Evolutionary conservation across 2,329 filamentous ascomycete genomes (phyloP), one percentile per base, ranked within the genome.

Genomic region (Penicillium psychrosexuale): DNA sequence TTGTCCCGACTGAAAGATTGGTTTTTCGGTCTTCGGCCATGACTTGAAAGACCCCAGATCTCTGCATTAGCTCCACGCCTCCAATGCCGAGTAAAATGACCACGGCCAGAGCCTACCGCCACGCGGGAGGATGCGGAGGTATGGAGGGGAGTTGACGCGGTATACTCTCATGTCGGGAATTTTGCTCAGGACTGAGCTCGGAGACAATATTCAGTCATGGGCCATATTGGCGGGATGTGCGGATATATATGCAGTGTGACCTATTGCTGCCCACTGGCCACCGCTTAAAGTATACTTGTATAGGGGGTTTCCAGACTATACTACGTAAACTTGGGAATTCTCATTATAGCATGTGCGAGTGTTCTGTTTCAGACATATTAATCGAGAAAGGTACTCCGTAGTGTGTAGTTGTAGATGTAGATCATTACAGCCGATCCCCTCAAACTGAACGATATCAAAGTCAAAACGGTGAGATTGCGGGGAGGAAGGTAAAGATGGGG

Each of bases 161-260:
- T 24, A 43, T 43, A 13, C 15, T 30, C 27, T 12, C 39, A 42
- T 43, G 9, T 50, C 47, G 30, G 30, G 15, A 13, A 42, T 40
- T 40, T 27, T n/a, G 8, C 40, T 17, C 9, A 17, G 24, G 24
- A n/a, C 40, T 43, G 40, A 43, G n/a, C 40, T 43, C 40, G 40
- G 39, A 44, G 27, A 31, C 28, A 15, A 30, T 19, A 31, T 30
- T 50, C 12, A 17, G 37, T 24, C 47, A 42, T 3, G 28, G 37
- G 19, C 37, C 19, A 42, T 13, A 44, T 44, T 44, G 7, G 27
- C 42, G 48, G 38, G 37, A 50, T 42, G 28, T 50, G 22, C 12
- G 33, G 45, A 38, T 47, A n/a, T 38, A 38, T 24, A 38, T 38
- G 49, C 40, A 19, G 49, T 51, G 49, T 51, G 40, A 51, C 49